These are phyloP conservation scores for Nannochloris sp. DNA, from an alignment of 139 green algal genomes.

Conservation along the genomic window DNA sequence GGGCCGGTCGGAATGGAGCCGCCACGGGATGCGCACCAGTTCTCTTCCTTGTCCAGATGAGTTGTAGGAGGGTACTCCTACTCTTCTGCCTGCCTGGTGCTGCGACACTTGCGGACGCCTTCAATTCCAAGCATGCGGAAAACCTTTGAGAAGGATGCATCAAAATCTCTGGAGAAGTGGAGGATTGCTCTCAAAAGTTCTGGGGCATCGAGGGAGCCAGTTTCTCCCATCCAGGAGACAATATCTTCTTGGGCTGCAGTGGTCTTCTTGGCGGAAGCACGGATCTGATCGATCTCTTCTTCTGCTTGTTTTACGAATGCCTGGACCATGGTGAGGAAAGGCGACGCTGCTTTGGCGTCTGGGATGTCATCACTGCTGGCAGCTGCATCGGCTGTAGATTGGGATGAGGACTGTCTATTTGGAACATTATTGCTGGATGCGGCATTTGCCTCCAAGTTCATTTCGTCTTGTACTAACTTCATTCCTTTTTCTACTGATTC, in stretches of 20 bases:
- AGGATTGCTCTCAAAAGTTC: constrained; percentile 17
- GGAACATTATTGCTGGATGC: background rate
- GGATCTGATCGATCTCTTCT: constrained; percentile 3
- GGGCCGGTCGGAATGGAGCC: too few species aligned
- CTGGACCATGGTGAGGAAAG: constrained; percentile 5
- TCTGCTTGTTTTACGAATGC: constrained; percentile 10
- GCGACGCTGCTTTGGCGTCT: too few species aligned
- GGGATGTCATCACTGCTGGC: constrained; percentile 2
- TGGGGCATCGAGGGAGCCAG: background rate
- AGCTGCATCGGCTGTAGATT: constrained; percentile 9
- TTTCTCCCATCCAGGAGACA: constrained; percentile 21
- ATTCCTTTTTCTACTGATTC: constrained; percentile 21
- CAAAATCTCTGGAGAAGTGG: constrained; percentile 15
- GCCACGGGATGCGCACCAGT: too few species aligned
- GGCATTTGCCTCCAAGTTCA: background rate
- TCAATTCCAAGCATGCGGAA: background rate
- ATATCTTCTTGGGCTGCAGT: constrained; percentile 1
- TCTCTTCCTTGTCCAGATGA: too few species aligned
- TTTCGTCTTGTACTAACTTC: constrained; percentile 10
- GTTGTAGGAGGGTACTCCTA: too few species aligned
- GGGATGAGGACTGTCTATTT: background rate
- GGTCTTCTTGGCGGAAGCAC: background rate
- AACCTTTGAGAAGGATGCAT: constrained; percentile 13
- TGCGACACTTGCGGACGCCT: background rate
- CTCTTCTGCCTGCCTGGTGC: too few species aligned